Evolutionary conservation across 768 basidiomycete species (phyloP).

Genomic region (Exsudoporus frostii): DNA sequence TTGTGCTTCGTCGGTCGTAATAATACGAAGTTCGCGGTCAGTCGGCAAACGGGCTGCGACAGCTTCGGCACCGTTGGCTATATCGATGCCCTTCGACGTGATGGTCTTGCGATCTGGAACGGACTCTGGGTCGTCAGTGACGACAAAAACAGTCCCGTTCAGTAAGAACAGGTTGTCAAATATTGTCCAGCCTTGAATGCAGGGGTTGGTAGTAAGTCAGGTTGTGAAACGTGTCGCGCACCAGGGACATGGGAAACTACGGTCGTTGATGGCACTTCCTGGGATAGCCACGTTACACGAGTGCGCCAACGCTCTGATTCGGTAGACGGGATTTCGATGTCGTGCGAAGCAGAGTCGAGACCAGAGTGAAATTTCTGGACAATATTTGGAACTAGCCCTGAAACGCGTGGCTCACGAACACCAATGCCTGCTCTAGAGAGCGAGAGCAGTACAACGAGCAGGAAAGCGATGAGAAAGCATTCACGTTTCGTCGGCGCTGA

Average conservation of each 20-base stretch:
- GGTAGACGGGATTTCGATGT: slow-evolving; percentile 6
- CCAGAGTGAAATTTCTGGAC: slow-evolving; percentile 1
- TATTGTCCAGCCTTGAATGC: slow-evolving; percentile 79
- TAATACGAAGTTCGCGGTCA: slow-evolving; percentile 74
- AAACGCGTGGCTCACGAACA: slow-evolving; percentile 1
- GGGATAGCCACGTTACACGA: slow-evolving; percentile 39
- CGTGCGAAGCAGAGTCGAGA: background rate
- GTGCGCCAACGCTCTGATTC: slow-evolving; percentile 29
- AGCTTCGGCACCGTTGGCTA: slow-evolving; percentile 56
- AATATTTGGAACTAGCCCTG: slow-evolving; percentile 3
- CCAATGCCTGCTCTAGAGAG: slow-evolving; percentile 30
- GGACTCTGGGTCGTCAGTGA: slow-evolving; percentile 64
- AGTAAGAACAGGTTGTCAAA: slow-evolving; percentile 79
- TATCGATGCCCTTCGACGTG: slow-evolving; percentile 62
- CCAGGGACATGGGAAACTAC: slow-evolving; percentile 77
- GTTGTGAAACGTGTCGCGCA: slow-evolving; percentile 19
- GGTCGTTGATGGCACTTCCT: slow-evolving; percentile 53
- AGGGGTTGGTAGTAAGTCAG: background rate
- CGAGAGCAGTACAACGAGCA: slow-evolving; percentile 48
- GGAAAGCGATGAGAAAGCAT: slow-evolving; percentile 44
- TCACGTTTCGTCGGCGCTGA: slow-evolving; percentile 56
- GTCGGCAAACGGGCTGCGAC: slow-evolving; percentile 64
- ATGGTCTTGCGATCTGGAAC: slow-evolving; percentile 68
- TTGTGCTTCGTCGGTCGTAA: slow-evolving; percentile 65
- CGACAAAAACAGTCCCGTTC: slow-evolving; percentile 81